Evolutionary conservation across 352 stramenopile genomes (phyloP).

Genomic region (Globisporangium rhizosaccharum): DNA sequence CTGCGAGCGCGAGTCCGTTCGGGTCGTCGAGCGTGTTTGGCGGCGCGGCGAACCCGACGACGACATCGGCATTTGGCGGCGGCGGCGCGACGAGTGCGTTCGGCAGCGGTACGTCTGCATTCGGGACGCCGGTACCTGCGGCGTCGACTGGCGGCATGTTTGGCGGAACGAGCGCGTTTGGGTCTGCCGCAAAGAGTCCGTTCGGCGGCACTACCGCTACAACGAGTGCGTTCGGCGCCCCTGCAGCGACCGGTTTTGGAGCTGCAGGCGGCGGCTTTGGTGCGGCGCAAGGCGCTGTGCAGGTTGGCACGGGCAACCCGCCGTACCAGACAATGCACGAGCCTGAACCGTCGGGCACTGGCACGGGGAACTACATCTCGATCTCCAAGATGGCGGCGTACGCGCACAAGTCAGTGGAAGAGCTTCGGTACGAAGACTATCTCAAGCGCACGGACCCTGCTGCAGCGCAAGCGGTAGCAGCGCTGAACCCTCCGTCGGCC

Average conservation of each 20-base stretch:
- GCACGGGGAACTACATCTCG: slow-evolving; percentile 39
- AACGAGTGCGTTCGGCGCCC: slow-evolving; percentile 46
- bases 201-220: slow-evolving; percentile 32
- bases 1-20: slow-evolving; percentile 56
- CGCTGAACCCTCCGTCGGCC: slow-evolving; percentile 35
- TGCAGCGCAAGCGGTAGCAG: slow-evolving; percentile 28
- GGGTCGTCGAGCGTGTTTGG: slow-evolving; percentile 50
- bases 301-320: slow-evolving; percentile 69
- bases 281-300: slow-evolving; percentile 21
- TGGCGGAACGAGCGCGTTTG: slow-evolving; percentile 31
- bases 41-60: slow-evolving; percentile 15
- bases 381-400: slow-evolving; percentile 39
- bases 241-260: slow-evolving; percentile 20
- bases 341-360: slow-evolving; percentile 52
- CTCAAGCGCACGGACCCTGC: slow-evolving; percentile 32
- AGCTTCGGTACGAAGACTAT: slow-evolving; percentile 42
- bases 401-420: slow-evolving; percentile 33
- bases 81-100: slow-evolving; percentile 9
- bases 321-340: slow-evolving; percentile 66
- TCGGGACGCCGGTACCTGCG: slow-evolving; percentile 26
- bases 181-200: slow-evolving; percentile 39
- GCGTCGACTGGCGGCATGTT: slow-evolving; percentile 26
- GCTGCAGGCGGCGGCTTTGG: slow-evolving; percentile 26
- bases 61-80: slow-evolving; percentile 32
- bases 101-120: slow-evolving; percentile 25